Evolutionary conservation across 768 basidiomycete species (phyloP), one percentile per base, ranked within the genome.

Genomic region (Russula foetens): DNA sequence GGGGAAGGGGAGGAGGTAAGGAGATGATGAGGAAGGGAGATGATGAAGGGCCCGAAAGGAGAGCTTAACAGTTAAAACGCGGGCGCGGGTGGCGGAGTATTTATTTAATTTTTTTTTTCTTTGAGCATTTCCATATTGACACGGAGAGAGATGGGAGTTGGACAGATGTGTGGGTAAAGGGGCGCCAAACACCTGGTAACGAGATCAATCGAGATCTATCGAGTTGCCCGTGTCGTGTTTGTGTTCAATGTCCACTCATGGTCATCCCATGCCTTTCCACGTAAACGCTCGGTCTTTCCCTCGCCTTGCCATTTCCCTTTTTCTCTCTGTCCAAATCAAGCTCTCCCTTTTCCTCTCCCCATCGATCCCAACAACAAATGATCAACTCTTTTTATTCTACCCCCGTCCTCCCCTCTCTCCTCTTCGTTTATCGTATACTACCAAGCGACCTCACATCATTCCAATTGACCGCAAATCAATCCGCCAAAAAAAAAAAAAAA

Each of bases 211-310:
- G 50, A 51, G 61, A 62, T 62, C 39, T 19, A 0, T 23, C 23
- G n/a, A n/a, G n/a, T 7, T 35, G 35, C 35, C 35, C 4, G 9
- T 11, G 4, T 5, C 35, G 6, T 12, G 35, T 35, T 2, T 12
- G n/a, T n/a, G n/a, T n/a, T n/a, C n/a, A n/a, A n/a, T n/a, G n/a
- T n/a, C n/a, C n/a, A n/a, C n/a, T n/a, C n/a, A n/a, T n/a, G n/a
- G n/a, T 11, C 35, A 35, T 6, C 31, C 31, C 31, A 33, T n/a
- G n/a, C 31, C 31, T 9, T 4, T 35, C 35, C 35, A 47, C 26
- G 58, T 53, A 23, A 17, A 60, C 52, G 56, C 60, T 57, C 60
- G 60, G 60, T 23, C 60, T 62, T 62, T n/a, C 56, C 60, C 33
- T 38, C 41, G 7, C 26, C 28, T 29, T 24, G 1, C 14, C 19